A percentile compares a stretch with the other conserved stretches of the same genome.
phyloP scores from a whole-genome alignment of 1,284 basidiomycete genomes.

The Wolfiporia cocos region DNA sequence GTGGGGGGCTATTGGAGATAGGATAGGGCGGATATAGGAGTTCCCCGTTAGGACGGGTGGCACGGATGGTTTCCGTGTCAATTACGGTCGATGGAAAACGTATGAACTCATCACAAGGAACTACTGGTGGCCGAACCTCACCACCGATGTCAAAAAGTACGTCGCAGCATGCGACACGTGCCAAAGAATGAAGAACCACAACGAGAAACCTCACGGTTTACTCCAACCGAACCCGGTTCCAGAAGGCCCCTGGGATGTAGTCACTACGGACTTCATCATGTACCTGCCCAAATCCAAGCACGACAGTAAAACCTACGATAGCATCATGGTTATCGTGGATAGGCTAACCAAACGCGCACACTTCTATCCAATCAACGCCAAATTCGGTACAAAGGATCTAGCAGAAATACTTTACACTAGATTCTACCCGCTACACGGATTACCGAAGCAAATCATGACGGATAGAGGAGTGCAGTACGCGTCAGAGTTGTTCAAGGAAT shows the following conservation, averaged over 20 bases:
- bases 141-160: neutral
- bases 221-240: neutral
- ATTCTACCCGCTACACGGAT: neutral
- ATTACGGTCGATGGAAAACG: neutral
- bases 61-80: no score
- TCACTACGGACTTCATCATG: neutral
- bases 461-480: neutral
- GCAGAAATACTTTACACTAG: neutral
- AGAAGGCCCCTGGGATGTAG: neutral
- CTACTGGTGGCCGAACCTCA: neutral
- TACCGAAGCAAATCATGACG: neutral
- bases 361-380: neutral
- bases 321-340: neutral
- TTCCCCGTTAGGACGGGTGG: no score
- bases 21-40: no score
- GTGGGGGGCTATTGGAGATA: no score
- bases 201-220: neutral
- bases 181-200: conserved; percentile 14
- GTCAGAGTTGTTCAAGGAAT: neutral
- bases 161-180: neutral
- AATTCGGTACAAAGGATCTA: neutral
- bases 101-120: neutral
- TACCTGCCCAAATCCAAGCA: neutral
- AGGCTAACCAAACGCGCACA: neutral
- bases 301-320: neutral